Percentiles rank a stretch among this genome's conserved stretches.
These are phyloP conservation scores for Aeschynomene evenia DNA, from an alignment of 306 rosid species.

Conservation along the genomic window DNA sequence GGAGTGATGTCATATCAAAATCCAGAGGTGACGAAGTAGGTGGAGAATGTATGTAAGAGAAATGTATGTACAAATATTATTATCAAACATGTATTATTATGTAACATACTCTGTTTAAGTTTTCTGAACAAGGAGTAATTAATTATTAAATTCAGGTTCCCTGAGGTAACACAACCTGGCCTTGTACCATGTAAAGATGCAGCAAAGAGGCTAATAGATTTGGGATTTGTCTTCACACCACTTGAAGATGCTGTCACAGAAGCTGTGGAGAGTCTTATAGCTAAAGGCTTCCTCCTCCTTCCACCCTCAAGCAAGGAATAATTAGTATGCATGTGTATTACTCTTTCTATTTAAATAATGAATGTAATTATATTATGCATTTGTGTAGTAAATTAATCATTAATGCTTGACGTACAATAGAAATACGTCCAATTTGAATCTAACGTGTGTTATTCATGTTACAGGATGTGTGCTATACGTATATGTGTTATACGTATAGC, in stretches of 20 bases:
- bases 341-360: slow-evolving; percentile 8
- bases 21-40: too few species aligned
- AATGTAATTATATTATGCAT: slow-evolving; percentile 25
- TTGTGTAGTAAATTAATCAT: not conserved
- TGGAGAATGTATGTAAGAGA: too few species aligned
- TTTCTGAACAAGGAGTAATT: slow-evolving; percentile 28
- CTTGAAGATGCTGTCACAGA: slow-evolving; percentile 69
- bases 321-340: not conserved
- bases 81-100: not conserved
- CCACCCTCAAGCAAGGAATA: slow-evolving; percentile 3
- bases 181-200: slow-evolving; percentile 61
- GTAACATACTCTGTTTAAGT: not conserved
- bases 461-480: too few species aligned
- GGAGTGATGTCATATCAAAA: too few species aligned
- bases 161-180: slow-evolving; percentile 73
- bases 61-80: too few species aligned
- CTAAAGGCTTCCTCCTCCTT: slow-evolving; percentile 58
- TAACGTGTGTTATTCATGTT: too few species aligned
- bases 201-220: slow-evolving; percentile 63
- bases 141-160: slow-evolving; percentile 62
- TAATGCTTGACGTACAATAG: too few species aligned
- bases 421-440: too few species aligned
- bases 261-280: slow-evolving; percentile 62
- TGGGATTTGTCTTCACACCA: slow-evolving; percentile 71
- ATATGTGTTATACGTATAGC: too few species aligned